A percentile compares a stretch with the other conserved stretches of the same genome.
These are phyloP conservation scores for Mycena amicta DNA, from an alignment of 768 basidiomycete species.

Conservation along the genomic window DNA sequence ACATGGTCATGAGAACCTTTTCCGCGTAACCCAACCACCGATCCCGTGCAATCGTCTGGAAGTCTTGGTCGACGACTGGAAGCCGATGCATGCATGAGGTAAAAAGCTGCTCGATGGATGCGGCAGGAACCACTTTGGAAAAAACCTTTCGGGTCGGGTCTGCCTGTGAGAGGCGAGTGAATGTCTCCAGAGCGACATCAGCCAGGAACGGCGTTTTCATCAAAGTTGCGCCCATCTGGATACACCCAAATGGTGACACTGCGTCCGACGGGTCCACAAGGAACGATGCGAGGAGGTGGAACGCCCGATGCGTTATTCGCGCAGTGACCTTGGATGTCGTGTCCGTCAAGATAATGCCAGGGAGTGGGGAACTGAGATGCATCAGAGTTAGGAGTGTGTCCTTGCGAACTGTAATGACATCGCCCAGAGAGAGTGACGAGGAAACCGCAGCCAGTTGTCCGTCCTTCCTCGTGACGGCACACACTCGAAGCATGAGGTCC, in stretches of 20 bases:
- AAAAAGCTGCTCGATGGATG: conserved; percentile 64
- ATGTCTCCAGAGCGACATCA: conserved; percentile 82
- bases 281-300: conserved; percentile 73
- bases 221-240: conserved; percentile 43
- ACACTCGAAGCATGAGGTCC: conserved; percentile 70
- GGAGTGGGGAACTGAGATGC: conserved; percentile 54
- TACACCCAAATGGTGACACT: conserved; percentile 58
- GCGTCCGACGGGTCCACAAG: conserved; percentile 71
- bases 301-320: conserved; percentile 58
- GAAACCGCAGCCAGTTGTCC: conserved; percentile 48
- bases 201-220: conserved; percentile 60
- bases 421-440: conserved; percentile 64
- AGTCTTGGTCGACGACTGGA: conserved; percentile 79
- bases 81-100: conserved; percentile 77
- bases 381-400: conserved; percentile 74
- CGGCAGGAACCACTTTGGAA: conserved; percentile 57
- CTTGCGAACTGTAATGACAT: conserved; percentile 73
- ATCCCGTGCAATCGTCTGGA: conserved; percentile 63
- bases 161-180: conserved; percentile 73
- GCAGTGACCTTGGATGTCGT: conserved; percentile 39
- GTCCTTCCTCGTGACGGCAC: conserved; percentile 46
- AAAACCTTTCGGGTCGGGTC: conserved; percentile 82
- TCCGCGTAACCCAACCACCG: conserved; percentile 79
- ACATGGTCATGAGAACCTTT: conserved; percentile 79
- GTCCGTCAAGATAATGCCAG: conserved; percentile 26